Conservation (phyloP, 2,329 filamentous ascomycete genomes). For the Hypocrella siamensis region DNA sequence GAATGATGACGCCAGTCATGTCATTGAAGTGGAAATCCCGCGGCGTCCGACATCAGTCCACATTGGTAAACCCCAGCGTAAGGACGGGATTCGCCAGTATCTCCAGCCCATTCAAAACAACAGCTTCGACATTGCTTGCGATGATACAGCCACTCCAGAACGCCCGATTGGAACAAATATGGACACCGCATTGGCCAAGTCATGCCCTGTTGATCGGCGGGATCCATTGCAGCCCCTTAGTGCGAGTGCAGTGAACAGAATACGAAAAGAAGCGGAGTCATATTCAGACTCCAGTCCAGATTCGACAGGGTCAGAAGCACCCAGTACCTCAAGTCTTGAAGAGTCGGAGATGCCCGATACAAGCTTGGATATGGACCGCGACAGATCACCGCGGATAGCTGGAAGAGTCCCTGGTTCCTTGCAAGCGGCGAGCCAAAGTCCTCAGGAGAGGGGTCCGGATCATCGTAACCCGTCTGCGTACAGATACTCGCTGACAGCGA, state of each 20-base stretch:
- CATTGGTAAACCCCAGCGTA: not conserved
- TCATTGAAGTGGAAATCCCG: slow-evolving; percentile 12
- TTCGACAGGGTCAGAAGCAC: too few species aligned
- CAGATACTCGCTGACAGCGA: not conserved
- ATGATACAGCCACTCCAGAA: slow-evolving; percentile 15
- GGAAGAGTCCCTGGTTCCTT: too few species aligned
- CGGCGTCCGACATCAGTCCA: slow-evolving; percentile 3
- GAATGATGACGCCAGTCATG: too few species aligned
- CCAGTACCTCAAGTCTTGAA: not conserved
- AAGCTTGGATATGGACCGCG: too few species aligned
- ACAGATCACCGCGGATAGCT: too few species aligned
- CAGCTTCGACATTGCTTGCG: slow-evolving; percentile 17
- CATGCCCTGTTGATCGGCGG: slow-evolving; percentile 1
- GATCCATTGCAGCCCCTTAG: slow-evolving; percentile 7
- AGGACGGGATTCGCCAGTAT: slow-evolving; percentile 15
- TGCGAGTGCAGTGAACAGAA: slow-evolving; percentile 6
- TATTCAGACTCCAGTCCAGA: too few species aligned
- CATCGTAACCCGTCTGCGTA: not conserved
- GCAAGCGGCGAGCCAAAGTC: too few species aligned
- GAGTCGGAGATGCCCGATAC: not conserved
- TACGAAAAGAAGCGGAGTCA: slow-evolving; percentile 6
- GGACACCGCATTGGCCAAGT: not conserved
- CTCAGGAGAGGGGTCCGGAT: not conserved
- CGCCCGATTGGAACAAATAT: not conserved
- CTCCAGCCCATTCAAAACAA: slow-evolving; percentile 10